Conservation (phyloP, 2,329 filamentous ascomycete species). For the Ceratocystis albifundus region DNA sequence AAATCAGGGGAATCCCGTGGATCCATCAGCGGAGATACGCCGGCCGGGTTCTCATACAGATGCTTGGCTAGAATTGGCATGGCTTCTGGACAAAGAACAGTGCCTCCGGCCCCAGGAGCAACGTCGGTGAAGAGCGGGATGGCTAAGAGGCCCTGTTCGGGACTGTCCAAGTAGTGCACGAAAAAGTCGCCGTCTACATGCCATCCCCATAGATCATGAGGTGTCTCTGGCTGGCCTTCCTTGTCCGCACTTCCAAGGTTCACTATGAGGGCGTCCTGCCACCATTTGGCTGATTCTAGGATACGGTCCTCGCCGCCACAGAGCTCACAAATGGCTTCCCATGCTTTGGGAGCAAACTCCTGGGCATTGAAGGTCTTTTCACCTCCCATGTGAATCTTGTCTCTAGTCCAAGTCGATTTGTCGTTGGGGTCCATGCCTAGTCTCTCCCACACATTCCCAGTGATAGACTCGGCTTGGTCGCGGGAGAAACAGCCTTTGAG, state of each 20-base stretch:
- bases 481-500: constrained; percentile 31
- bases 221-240: constrained; percentile 40
- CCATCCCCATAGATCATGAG: constrained; percentile 47
- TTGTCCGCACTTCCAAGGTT: constrained; percentile 50
- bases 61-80: constrained; percentile 47
- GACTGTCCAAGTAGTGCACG: constrained; percentile 58
- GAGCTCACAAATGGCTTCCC: constrained; percentile 54
- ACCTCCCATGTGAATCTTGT: constrained; percentile 52
- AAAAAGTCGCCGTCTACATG: constrained; percentile 65
- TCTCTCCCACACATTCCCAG: constrained; percentile 47
- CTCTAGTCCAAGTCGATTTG: constrained; percentile 52
- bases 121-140: constrained; percentile 59
- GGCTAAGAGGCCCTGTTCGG: constrained; percentile 56
- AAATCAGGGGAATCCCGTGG: constrained; percentile 42
- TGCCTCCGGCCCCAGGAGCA: constrained; percentile 48
- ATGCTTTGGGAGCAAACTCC: constrained; percentile 52
- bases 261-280: constrained; percentile 58
- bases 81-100: constrained; percentile 50
- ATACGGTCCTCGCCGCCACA: constrained; percentile 51
- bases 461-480: constrained; percentile 31
- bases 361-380: constrained; percentile 44
- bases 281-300: constrained; percentile 38
- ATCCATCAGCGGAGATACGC: constrained; percentile 54
- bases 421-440: constrained; percentile 54
- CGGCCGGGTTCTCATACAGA: constrained; percentile 50